Conservation (phyloP, 768 basidiomycete species). For the Xerocomellus amylosporus region DNA sequence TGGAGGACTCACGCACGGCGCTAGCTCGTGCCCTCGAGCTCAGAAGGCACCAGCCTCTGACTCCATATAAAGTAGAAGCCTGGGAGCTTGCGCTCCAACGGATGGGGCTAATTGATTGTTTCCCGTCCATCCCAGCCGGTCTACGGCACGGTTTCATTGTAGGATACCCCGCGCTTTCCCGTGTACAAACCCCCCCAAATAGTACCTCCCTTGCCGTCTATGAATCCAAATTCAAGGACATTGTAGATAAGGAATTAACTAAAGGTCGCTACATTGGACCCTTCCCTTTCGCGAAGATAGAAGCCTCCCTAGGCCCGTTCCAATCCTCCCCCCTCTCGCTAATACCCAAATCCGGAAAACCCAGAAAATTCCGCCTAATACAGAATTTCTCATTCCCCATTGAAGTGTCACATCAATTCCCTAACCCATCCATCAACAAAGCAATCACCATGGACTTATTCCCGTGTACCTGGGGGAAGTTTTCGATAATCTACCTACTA, state of each 20-base stretch:
- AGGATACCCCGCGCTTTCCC: not conserved
- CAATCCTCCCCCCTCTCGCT: not conserved
- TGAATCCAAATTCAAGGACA: not conserved
- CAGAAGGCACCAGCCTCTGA: not conserved
- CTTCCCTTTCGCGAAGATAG: not conserved
- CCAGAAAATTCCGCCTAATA: not conserved
- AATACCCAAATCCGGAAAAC: not conserved
- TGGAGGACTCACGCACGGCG: not conserved
- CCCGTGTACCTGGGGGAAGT: not conserved
- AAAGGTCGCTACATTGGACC: not conserved
- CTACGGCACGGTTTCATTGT: not conserved
- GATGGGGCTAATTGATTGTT: not conserved
- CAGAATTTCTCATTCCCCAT: not conserved
- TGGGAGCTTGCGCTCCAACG: accelerated
- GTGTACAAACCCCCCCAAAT: not conserved
- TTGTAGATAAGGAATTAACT: not conserved
- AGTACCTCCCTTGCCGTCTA: not conserved
- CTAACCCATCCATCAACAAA: not conserved
- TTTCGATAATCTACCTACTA: not conserved
- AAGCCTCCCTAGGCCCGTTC: not conserved
- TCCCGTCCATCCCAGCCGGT: not conserved
- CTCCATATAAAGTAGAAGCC: not conserved
- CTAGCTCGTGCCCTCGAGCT: not conserved
- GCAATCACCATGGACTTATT: not conserved
- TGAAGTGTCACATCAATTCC: not conserved